Evolutionary conservation across 352 stramenopile species (phyloP).

Genomic region (Globisporangium paroecandrum): DNA sequence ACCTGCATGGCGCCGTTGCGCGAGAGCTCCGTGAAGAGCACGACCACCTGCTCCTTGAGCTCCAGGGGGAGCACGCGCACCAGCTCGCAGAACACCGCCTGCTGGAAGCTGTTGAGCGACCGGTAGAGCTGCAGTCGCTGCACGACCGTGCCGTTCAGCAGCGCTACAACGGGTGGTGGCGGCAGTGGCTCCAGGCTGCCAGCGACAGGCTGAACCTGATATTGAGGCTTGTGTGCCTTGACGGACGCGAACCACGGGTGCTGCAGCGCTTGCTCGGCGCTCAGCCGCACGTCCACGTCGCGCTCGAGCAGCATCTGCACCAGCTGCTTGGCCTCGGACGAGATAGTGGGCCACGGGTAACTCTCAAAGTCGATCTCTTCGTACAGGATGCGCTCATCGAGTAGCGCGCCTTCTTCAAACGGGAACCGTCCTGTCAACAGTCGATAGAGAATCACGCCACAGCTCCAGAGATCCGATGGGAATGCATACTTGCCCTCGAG

Average conservation of each 20-base stretch:
- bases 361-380: slow-evolving; percentile 55
- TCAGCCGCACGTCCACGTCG: slow-evolving; percentile 41
- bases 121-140: slow-evolving; percentile 75
- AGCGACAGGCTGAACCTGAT: neutral
- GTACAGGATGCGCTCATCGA: slow-evolving; percentile 63
- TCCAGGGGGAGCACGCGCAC: slow-evolving; percentile 45
- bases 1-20: slow-evolving; percentile 41
- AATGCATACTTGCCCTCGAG: slow-evolving; percentile 59
- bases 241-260: slow-evolving; percentile 58
- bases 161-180: slow-evolving; percentile 10
- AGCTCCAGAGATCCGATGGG: slow-evolving; percentile 78
- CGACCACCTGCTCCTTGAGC: slow-evolving; percentile 53
- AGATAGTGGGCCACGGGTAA: slow-evolving; percentile 48
- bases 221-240: slow-evolving; percentile 16
- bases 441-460: slow-evolving; percentile 72
- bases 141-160: slow-evolving; percentile 61
- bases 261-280: slow-evolving; percentile 55
- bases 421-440: slow-evolving; percentile 61
- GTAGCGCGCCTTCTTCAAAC: slow-evolving; percentile 50
- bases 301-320: slow-evolving; percentile 44
- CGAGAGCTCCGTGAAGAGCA: slow-evolving; percentile 67
- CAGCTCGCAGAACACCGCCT: slow-evolving; percentile 60
- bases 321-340: slow-evolving; percentile 54
- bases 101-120: slow-evolving; percentile 66
- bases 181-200: neutral